A percentile compares a stretch with the other conserved stretches of the same genome.
phyloP scores from a whole-genome alignment of 345 rosid species.

The Murraya koenigii region DNA sequence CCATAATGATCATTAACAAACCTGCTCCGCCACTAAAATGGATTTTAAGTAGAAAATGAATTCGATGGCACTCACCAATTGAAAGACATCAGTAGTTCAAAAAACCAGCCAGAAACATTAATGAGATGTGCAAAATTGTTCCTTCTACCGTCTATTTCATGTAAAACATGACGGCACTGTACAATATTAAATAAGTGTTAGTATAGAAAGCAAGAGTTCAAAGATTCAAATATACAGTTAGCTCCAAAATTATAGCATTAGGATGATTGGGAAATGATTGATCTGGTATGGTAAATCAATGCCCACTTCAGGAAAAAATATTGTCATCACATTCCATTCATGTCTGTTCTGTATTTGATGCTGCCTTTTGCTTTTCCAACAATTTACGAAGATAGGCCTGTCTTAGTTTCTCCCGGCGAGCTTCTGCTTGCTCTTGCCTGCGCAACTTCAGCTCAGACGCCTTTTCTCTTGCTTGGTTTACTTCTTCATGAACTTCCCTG shows the following conservation, averaged over 20 bases:
- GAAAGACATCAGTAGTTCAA: neutral
- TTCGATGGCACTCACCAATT: neutral
- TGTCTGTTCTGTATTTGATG: constrained; percentile 24
- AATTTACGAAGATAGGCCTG: constrained; percentile 84
- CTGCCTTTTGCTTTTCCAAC: constrained; percentile 78
- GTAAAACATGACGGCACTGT: neutral
- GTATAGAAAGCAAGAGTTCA: neutral
- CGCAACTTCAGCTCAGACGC: constrained; percentile 60
- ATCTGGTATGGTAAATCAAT: neutral
- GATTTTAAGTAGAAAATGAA: neutral
- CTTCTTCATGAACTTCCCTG: constrained; percentile 96
- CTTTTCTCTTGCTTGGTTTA: constrained; percentile 75
- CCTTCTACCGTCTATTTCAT: neutral
- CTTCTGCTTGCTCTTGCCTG: constrained; percentile 73
- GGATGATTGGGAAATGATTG: neutral
- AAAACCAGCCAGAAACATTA: neutral
- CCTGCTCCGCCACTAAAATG: neutral
- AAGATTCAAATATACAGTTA: neutral
- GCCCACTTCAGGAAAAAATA: neutral
- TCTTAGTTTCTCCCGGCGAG: constrained; percentile 74
- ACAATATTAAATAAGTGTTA: neutral
- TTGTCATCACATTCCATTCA: neutral
- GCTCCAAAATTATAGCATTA: neutral
- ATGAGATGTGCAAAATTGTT: neutral
- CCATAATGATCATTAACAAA: neutral